A percentile compares a stretch with the other conserved stretches of the same genome.
Evolutionary conservation across 805 yeast species (phyloP).

Genomic region (Candida arabinofermentans): DNA sequence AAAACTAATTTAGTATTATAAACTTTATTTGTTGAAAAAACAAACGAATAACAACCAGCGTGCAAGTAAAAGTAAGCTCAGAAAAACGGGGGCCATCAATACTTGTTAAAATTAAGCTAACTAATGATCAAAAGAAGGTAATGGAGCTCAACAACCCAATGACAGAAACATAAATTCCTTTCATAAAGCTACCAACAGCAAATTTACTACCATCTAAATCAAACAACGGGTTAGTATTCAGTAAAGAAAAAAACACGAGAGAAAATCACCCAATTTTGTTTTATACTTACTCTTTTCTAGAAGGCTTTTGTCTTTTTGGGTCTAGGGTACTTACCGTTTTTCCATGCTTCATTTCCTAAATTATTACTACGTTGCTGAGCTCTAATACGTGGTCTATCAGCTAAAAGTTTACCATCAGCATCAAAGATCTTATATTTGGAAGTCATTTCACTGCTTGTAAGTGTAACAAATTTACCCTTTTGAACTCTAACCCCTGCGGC

Average conservation of each 20-base stretch:
- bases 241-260: no score
- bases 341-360: slow-evolving; percentile 15
- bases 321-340: slow-evolving; percentile 19
- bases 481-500: slow-evolving; percentile 44
- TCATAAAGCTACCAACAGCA: background rate
- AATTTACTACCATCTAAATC: background rate
- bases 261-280: no score
- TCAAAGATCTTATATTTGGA: slow-evolving; percentile 41
- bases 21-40: no score
- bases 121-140: background rate
- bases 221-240: no score
- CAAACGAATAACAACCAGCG: no score
- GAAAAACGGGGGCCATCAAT: background rate
- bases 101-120: background rate
- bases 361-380: slow-evolving; percentile 23
- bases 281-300: background rate
- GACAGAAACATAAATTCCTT: background rate
- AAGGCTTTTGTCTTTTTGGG: background rate
- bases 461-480: slow-evolving; percentile 46
- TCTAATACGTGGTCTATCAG: slow-evolving; percentile 21
- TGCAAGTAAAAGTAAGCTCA: no score
- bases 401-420: slow-evolving; percentile 36
- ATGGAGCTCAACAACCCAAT: background rate
- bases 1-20: no score
- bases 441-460: slow-evolving; percentile 40